phyloP scores from a whole-genome alignment of 2,329 filamentous ascomycete genomes.

The Magnaporthiopsis incrustans region DNA sequence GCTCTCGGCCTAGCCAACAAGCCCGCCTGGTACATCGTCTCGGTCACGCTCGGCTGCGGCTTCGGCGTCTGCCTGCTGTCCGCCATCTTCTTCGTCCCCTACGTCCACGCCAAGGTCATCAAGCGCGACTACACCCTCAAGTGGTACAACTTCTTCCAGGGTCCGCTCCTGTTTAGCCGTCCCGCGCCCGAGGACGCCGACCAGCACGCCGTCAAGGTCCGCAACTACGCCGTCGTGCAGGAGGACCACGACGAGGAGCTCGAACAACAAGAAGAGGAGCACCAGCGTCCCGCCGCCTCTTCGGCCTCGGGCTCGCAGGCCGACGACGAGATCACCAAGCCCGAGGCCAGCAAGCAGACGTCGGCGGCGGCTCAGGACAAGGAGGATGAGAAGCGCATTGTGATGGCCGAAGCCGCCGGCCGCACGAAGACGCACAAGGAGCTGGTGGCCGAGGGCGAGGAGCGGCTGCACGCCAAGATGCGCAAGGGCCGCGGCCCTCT shows the following conservation, averaged over 20 bases:
- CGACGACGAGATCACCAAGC: constrained; percentile 16
- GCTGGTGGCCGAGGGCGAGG: constrained; percentile 47
- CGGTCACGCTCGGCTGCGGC: constrained; percentile 58
- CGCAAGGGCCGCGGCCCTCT: constrained; percentile 56
- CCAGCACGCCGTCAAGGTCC: constrained; percentile 46
- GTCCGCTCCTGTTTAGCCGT: constrained; percentile 58
- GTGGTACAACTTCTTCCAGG: constrained; percentile 54
- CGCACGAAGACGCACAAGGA: constrained; percentile 48
- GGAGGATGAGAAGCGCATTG: constrained; percentile 35
- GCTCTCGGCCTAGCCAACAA: constrained; percentile 57
- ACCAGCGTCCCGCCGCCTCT: constrained; percentile 30
- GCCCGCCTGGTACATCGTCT: constrained; percentile 58
- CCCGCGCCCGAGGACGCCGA: constrained; percentile 44
- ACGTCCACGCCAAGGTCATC: constrained; percentile 56
- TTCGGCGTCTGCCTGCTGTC: constrained; percentile 50
- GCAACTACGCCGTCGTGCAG: constrained; percentile 72
- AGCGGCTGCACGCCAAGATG: constrained; percentile 55
- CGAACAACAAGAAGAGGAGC: constrained; percentile 3
- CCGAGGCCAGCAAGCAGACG: constrained; percentile 11
- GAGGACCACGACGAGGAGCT: constrained; percentile 33
- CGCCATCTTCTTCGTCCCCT: constrained; percentile 67
- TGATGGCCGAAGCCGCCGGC: constrained; percentile 32
- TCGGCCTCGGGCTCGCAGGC: constrained; percentile 18
- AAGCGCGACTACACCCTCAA: constrained; percentile 58
- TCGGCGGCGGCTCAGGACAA: constrained; percentile 3